phyloP scores from a whole-genome alignment of 2,329 filamentous ascomycete species.

The Alternaria gansuensis region DNA sequence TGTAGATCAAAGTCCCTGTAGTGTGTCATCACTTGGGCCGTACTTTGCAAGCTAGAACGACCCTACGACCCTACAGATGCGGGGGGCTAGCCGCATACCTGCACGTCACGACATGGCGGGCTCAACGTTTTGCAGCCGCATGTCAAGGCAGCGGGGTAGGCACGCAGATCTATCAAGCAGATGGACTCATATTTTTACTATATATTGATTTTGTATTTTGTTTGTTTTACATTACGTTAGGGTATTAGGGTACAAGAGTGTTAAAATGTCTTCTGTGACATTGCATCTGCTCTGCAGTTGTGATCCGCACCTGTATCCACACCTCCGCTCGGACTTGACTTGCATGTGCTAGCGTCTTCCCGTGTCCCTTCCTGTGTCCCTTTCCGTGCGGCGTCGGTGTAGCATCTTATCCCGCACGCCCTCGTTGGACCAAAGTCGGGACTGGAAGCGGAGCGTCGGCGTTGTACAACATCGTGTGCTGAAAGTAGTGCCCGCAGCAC shows the following conservation, averaged over 20 bases:
- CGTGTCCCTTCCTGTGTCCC: not conserved
- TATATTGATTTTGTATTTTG: conserved; percentile 3
- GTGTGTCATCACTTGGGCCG: not conserved
- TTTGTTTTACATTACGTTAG: conserved; percentile 11
- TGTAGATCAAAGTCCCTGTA: not conserved
- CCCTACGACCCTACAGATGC: not conserved
- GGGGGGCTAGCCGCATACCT: not conserved
- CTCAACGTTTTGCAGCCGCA: conserved; percentile 28
- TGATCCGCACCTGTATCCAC: not conserved
- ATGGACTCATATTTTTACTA: not conserved
- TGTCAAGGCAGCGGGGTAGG: conserved; percentile 14
- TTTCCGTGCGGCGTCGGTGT: conserved; percentile 9
- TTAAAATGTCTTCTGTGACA: not conserved
- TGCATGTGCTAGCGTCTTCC: too few species aligned
- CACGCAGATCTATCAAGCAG: not conserved
- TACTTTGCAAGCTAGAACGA: not conserved
- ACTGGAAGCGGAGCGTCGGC: conserved; percentile 7
- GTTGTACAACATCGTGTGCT: not conserved
- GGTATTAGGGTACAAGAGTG: conserved; percentile 9
- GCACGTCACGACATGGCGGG: conserved; percentile 16
- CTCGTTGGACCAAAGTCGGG: conserved; percentile 32
- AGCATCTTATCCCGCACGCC: conserved; percentile 1
- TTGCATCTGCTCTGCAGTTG: conserved; percentile 7
- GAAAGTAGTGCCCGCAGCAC: not conserved
- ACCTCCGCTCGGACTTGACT: too few species aligned